phyloP scores from a whole-genome alignment of 1,284 basidiomycete genomes.

The Tylopilus orsonianus region DNA sequence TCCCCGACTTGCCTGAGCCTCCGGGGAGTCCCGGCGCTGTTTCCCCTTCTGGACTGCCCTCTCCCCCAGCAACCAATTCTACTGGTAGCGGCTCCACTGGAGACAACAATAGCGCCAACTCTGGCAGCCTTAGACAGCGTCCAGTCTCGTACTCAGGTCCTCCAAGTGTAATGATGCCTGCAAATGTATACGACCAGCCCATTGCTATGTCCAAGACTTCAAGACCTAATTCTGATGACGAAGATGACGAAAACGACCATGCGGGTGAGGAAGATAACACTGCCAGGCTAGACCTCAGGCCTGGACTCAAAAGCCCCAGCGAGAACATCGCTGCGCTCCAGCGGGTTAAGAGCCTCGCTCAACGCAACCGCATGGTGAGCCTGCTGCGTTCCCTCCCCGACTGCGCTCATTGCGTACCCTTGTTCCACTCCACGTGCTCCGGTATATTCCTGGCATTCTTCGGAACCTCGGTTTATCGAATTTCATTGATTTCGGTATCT shows the following conservation, averaged over 20 bases:
- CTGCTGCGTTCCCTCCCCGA: slow-evolving; percentile 12
- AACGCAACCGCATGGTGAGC: slow-evolving; percentile 69
- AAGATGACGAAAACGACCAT: slow-evolving; percentile 64
- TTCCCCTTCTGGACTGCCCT: slow-evolving; percentile 64
- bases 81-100: slow-evolving; percentile 76
- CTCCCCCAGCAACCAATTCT: slow-evolving; percentile 77
- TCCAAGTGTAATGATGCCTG: slow-evolving; percentile 34
- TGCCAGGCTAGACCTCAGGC: slow-evolving; percentile 53
- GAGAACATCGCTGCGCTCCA: slow-evolving; percentile 61
- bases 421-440: slow-evolving; percentile 26
- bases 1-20: slow-evolving; percentile 69
- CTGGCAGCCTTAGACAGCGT: slow-evolving; percentile 46
- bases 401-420: slow-evolving; percentile 20
- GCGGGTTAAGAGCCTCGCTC: slow-evolving; percentile 64
- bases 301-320: slow-evolving; percentile 37
- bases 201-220: slow-evolving; percentile 30
- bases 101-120: slow-evolving; percentile 52
- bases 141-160: slow-evolving; percentile 32
- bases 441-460: slow-evolving; percentile 21
- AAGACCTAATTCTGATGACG: slow-evolving; percentile 39
- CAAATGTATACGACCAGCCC: slow-evolving; percentile 33
- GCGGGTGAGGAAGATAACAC: slow-evolving; percentile 64
- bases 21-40: slow-evolving; percentile 54
- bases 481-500: slow-evolving; percentile 4
- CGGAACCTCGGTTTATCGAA: slow-evolving; percentile 4